These are phyloP conservation scores for Inga oerstediana DNA, from an alignment of 306 rosid species.

Conservation along the genomic window DNA sequence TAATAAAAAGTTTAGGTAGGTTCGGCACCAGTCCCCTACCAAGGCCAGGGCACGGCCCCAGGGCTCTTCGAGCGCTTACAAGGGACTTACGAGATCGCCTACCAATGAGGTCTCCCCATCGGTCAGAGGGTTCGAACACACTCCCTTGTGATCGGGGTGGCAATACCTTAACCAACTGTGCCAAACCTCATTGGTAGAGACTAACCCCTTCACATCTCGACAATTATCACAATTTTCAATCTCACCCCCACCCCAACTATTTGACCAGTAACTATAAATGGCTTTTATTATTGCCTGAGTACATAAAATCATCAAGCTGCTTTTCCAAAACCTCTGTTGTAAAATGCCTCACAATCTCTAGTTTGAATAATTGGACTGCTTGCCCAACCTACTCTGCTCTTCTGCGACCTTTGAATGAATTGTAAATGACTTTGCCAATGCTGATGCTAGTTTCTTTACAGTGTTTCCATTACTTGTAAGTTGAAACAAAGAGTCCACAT, in stretches of 20 bases:
- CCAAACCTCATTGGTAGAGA: too few species aligned
- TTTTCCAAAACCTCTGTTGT: slow-evolving; percentile 15
- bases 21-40: too few species aligned
- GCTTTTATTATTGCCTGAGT: slow-evolving; percentile 58
- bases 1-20: too few species aligned
- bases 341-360: slow-evolving; percentile 62
- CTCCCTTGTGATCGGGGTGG: too few species aligned
- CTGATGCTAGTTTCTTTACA: slow-evolving; percentile 70
- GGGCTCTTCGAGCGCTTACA: too few species aligned
- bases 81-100: too few species aligned
- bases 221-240: neutral
- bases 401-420: slow-evolving; percentile 66
- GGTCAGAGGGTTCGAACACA: too few species aligned
- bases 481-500: slow-evolving; percentile 62
- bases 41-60: too few species aligned
- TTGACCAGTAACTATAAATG: slow-evolving; percentile 14
- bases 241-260: neutral
- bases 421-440: slow-evolving; percentile 62
- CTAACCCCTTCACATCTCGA: neutral
- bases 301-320: slow-evolving; percentile 68
- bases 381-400: slow-evolving; percentile 64
- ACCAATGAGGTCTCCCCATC: too few species aligned
- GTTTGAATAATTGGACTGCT: slow-evolving; percentile 56
- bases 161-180: too few species aligned
- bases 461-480: slow-evolving; percentile 56